Evolutionary conservation across 1,284 basidiomycete species (phyloP), one percentile per base, ranked within the genome.

Genomic region (Cryptococcus jaspeensis): DNA sequence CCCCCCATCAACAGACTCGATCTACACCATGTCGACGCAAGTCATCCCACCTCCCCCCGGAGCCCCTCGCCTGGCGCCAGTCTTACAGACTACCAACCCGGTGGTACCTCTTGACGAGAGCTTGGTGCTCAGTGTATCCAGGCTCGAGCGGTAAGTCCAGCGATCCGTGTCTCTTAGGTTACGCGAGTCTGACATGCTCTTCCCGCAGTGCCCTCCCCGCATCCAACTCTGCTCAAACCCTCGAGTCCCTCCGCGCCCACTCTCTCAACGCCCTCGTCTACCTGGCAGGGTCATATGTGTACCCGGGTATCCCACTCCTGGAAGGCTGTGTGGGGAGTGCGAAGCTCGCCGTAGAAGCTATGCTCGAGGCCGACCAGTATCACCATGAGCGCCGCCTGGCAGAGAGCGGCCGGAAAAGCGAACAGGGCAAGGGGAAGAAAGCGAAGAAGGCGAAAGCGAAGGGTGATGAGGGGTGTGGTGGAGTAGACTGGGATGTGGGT

Each of bases 81-180:
- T 88, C 13, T 84, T 83, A 56, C 88, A 89, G 73, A 89, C 86
- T 16, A 89, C 87, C 15, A 89, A 89, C 70, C 87, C 87, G 0
- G 81, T 86, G 46, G 71, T 87, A 8, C 71, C 81, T 2, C 83
- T 85, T 16, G 71, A 71, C 41, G 71, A 79, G 20, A 78, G 76
- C 1, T 76, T 69, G 23, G 78, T 88, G 36, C 71, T 89, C 23
- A 85, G 84, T 47, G 77, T 84, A 13, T 81, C 85, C 9, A 78
- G 74, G 54, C 73, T 89, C 54, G 84, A 88, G 64, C 81, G 88
- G 53, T 86, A 82, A 20, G 80, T 87, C 28, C 13, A 12, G 5
- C 35, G 18, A 6, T 32, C 20, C 35, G 5, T 18, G 5, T 18
- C 18, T 8, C 20, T 7, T 56, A n/a, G 38, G n/a, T 20, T 25